A percentile compares a stretch with the other conserved stretches of the same genome.
phyloP scores from a whole-genome alignment of 371 early-diverging fungal species.

The Lichtheimia hyalospora region DNA sequence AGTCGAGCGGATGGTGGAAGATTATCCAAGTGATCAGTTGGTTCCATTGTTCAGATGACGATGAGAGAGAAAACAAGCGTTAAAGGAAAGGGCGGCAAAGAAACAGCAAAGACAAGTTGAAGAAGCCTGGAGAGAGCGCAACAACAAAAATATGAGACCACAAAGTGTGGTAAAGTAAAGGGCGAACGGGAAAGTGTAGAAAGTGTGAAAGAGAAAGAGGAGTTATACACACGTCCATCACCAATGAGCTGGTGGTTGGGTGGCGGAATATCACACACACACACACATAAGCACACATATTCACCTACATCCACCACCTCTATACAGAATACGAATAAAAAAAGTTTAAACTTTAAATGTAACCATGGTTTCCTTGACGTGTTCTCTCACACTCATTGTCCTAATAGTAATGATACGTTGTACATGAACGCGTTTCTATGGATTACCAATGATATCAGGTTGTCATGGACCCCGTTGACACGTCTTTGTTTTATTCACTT shows the following conservation, averaged over 20 bases:
- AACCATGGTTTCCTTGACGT: too few relatives aligned
- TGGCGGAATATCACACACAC: too few relatives aligned
- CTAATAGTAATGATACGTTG: too few relatives aligned
- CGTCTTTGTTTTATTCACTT: too few relatives aligned
- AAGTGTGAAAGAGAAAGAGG: conserved; percentile 2
- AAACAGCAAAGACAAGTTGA: background rate
- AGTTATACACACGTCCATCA: background rate
- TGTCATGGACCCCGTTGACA: too few relatives aligned
- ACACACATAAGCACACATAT: too few relatives aligned
- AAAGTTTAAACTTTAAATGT: background rate
- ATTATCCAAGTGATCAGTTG: conserved; percentile 28
- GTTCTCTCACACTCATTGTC: too few relatives aligned
- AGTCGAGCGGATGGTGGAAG: conserved; percentile 50
- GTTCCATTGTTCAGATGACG: conserved; percentile 18
- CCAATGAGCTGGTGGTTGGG: background rate
- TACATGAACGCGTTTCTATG: too few relatives aligned
- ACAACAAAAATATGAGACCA: background rate
- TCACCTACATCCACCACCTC: too few relatives aligned
- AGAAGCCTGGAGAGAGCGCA: background rate
- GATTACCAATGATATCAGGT: too few relatives aligned
- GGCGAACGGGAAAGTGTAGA: conserved; percentile 1
- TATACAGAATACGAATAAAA: too few relatives aligned
- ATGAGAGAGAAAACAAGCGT: conserved; percentile 2
- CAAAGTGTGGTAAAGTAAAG: background rate
- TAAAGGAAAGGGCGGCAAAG: conserved; percentile 4